phyloP scores from a whole-genome alignment of 805 yeast genomes.

The Yarrowia osloensis region DNA sequence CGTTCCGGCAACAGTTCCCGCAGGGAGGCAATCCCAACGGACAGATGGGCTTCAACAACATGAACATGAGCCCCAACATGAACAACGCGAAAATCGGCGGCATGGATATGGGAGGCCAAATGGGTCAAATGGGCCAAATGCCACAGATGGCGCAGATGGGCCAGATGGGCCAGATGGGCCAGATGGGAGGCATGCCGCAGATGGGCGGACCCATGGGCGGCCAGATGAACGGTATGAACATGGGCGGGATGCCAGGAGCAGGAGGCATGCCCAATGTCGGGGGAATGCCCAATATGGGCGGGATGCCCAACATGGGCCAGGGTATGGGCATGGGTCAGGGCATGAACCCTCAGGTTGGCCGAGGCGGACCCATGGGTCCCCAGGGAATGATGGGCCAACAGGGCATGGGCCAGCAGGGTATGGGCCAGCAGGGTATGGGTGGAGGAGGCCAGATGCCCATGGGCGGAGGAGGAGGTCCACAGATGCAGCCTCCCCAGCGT shows the following conservation, averaged over 20 bases:
- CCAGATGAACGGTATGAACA: conserved; percentile 34
- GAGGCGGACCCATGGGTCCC: conserved; percentile 18
- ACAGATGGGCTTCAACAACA: conserved; percentile 24
- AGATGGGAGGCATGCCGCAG: neutral
- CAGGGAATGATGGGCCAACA: conserved; percentile 20
- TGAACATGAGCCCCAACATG: conserved; percentile 26
- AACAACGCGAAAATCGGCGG: conserved; percentile 24
- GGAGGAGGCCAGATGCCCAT: conserved; percentile 17
- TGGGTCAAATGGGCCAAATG: neutral
- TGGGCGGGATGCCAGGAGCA: neutral
- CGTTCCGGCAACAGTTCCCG: conserved; percentile 27
- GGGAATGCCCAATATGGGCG: conserved; percentile 31
- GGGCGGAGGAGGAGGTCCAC: conserved; percentile 17
- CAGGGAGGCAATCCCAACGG: conserved; percentile 14
- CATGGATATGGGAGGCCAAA: conserved; percentile 13
- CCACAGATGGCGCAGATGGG: neutral
- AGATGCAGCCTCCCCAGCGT: conserved; percentile 33
- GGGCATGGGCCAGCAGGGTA: conserved; percentile 7
- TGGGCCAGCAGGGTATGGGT: neutral
- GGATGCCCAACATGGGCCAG: conserved; percentile 26
- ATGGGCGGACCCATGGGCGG: conserved; percentile 17
- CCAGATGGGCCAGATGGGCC: conserved; percentile 14
- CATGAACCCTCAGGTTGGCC: conserved; percentile 26
- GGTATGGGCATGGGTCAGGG: conserved; percentile 17
- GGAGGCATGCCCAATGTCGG: neutral